A percentile compares a stretch with the other conserved stretches of the same genome.
These are phyloP conservation scores for Solanum hybrid DNA, from an alignment of 305 asterid genomes.

Conservation along the genomic window DNA sequence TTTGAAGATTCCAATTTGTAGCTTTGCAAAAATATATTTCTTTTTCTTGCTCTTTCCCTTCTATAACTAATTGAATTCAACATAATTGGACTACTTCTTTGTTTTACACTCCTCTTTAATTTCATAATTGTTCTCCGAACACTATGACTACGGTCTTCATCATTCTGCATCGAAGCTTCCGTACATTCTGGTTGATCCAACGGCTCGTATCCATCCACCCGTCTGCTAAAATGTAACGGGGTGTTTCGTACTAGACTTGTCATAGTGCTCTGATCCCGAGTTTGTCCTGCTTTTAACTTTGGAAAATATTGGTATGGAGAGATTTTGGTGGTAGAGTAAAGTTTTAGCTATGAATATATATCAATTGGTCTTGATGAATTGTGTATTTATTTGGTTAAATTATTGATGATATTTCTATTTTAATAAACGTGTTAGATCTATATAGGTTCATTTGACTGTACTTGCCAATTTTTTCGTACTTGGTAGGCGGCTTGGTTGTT, in stretches of 20 bases:
- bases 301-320: not conserved
- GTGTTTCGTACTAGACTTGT: slow-evolving; percentile 1
- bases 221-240: slow-evolving; percentile 10
- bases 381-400: not conserved
- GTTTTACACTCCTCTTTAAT: not conserved
- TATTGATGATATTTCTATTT: not conserved
- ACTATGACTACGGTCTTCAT: not conserved
- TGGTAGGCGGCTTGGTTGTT: not conserved
- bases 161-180: not conserved
- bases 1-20: slow-evolving; percentile 7
- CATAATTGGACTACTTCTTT: not conserved
- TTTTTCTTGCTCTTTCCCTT: slow-evolving; percentile 6
- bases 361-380: not conserved
- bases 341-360: not conserved
- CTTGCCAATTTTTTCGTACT: not conserved
- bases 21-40: not conserved
- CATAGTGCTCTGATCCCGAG: not conserved
- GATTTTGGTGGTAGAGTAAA: not conserved
- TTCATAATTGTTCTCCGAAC: not conserved
- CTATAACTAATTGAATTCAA: not conserved
- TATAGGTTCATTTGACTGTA: not conserved
- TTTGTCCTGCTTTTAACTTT: not conserved
- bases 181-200: not conserved
- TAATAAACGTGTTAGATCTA: not conserved
- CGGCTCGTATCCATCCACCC: slow-evolving; percentile 15